A percentile compares a stretch with the other conserved stretches of the same genome.
These are phyloP conservation scores for Cyberlindnera mrakii DNA, from an alignment of 805 yeast genomes.

Conservation along the genomic window DNA sequence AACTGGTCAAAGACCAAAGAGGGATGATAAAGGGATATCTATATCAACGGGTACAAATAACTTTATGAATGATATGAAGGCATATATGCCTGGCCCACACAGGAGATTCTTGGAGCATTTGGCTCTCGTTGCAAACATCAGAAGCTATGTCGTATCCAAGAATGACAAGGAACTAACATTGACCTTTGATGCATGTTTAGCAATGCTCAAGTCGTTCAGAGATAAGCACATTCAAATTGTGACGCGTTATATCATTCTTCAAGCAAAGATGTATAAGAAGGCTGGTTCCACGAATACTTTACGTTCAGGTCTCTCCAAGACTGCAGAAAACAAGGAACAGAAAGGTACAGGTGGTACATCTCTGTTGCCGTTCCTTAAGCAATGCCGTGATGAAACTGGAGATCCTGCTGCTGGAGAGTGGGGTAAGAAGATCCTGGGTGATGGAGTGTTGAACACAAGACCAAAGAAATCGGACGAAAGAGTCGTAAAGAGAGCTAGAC, in stretches of 20 bases:
- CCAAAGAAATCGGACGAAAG: conserved; percentile 6
- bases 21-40: conserved; percentile 17
- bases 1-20: conserved; percentile 49
- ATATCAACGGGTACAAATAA: conserved; percentile 30
- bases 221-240: conserved; percentile 93
- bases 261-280: conserved; percentile 52
- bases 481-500: conserved; percentile 20
- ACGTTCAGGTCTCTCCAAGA: conserved; percentile 54
- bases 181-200: conserved; percentile 83
- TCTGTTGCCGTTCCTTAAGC: conserved; percentile 84
- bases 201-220: conserved; percentile 82
- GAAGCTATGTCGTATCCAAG: conserved; percentile 53
- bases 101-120: conserved; percentile 64
- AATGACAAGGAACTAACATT: conserved; percentile 51
- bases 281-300: conserved; percentile 53
- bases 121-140: conserved; percentile 49
- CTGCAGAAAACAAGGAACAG: conserved; percentile 45
- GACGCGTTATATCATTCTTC: conserved; percentile 77
- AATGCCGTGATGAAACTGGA: conserved; percentile 94
- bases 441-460: conserved; percentile 34
- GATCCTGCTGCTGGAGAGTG: conserved; percentile 89
- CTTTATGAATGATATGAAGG: conserved; percentile 78
- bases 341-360: conserved; percentile 95
- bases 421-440: conserved; percentile 71
- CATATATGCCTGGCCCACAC: conserved; percentile 87